Base-by-base conservation (phyloP, 2,329 filamentous ascomycete species). In the Cladosporium phlei region DNA sequence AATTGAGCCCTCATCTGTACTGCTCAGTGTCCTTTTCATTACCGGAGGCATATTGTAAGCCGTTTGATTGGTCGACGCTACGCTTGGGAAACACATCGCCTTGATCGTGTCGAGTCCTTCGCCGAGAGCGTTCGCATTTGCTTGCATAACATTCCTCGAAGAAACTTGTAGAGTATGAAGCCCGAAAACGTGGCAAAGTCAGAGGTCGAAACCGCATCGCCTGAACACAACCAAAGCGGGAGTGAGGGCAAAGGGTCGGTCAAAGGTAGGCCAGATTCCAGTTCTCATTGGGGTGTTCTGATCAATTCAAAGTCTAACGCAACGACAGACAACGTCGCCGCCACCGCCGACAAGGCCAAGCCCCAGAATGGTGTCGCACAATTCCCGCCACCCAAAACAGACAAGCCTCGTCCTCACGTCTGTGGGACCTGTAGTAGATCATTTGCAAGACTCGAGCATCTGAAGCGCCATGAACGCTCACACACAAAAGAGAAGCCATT, bases 401-500 rank as follows among this genome's bases (percentile, higher is more conserved):
- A 98, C 70, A 98, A 97, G 73, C 93, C 93, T 47, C 82, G 91
- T 54, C 93, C 93, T 55, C 93, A 98, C 69, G 83, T 95, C 51
- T 98, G 93, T 72, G 82, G 76, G 30, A 97, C 90, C 38, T 98
- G 93, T 68, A 80, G 83, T 60, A 83, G 93, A 55, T 95, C 88
- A 24, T 98, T 98, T 67, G 93, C 93, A 49, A 83, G 93, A 51
- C 73, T 98, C 59, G 93, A 98, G 71, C 93, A 98, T 67, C 73
- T 98, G 56, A 98, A 98, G 73, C 85, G 93, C 51, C 93, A 98
- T 69, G 93, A 97, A 71, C 82, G 93, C 52, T 95, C 89, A n/a
- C 90, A 96, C 66, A 96, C 90, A 34, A 96, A 98, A 67, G 90
- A 98, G 71, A 98, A 98, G 74, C 93, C 93, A 1, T 98, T 98